These are phyloP conservation scores for Albugo candida DNA, from an alignment of 352 stramenopile genomes.

Conservation along the genomic window DNA sequence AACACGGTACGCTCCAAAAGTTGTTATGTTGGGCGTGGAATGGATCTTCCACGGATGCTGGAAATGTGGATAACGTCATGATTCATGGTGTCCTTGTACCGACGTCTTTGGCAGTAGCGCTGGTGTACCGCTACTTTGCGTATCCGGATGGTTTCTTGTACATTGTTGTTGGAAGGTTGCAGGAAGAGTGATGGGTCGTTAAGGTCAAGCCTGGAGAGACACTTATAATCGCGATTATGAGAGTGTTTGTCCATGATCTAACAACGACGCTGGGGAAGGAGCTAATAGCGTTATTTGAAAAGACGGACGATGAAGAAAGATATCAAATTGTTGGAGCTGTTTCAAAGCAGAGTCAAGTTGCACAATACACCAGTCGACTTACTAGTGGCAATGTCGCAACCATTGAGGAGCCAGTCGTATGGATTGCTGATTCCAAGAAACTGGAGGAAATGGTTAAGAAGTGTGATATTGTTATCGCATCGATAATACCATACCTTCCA, in stretches of 20 bases:
- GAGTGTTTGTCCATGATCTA: constrained; percentile 57
- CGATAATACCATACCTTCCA: constrained; percentile 9
- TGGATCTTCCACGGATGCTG: too few species aligned
- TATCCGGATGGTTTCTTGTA: constrained; percentile 71
- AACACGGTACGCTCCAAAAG: constrained; percentile 22
- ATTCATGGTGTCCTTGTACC: constrained; percentile 41
- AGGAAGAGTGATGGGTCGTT: too few species aligned
- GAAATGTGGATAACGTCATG: constrained; percentile 12
- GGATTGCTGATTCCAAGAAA: constrained; percentile 20
- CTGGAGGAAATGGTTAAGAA: constrained; percentile 33
- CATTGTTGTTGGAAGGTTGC: constrained; percentile 5
- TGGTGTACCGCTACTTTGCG: constrained; percentile 36
- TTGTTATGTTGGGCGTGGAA: constrained; percentile 14
- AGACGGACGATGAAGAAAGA: constrained; percentile 26
- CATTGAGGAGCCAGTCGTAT: constrained; percentile 28
- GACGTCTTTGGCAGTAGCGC: constrained; percentile 23
- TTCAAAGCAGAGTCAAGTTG: constrained; percentile 20
- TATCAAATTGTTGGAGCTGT: constrained; percentile 27
- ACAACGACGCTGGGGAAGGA: constrained; percentile 32
- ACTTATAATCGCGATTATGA: constrained; percentile 13
- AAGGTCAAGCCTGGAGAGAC: too few species aligned
- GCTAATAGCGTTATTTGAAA: constrained; percentile 29
- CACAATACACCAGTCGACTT: constrained; percentile 25
- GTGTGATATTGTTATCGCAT: constrained; percentile 29
- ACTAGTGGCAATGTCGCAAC: constrained; percentile 26